Base-by-base conservation (phyloP, 2,329 filamentous ascomycete species). In the Colletotrichum sp. region DNA sequence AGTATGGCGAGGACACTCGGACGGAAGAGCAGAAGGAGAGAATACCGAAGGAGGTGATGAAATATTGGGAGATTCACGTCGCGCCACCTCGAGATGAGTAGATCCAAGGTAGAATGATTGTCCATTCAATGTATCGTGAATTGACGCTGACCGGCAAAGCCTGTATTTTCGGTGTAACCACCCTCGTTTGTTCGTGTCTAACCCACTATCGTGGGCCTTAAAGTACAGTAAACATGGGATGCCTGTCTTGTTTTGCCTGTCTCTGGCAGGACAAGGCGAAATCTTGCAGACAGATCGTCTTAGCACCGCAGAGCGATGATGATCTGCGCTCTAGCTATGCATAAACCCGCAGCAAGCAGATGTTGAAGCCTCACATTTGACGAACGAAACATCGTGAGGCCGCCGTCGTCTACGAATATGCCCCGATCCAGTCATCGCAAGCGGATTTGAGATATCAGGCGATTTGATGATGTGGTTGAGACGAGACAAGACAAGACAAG, bases 1-100 rank as follows among this genome's bases (percentile, higher is more conserved):
- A 83, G 44, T 86, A 87, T 72, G 84, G 69, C 6, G 52, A 81
- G 12, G 81, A 85, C 60, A 89, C 87, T 86, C 81, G 85, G 30
- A 87, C 81, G 39, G 72, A 82, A 3, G 81, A 82, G 52, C 81
- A 85, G 24, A 77, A 81, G 67, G 75, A 76, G 63, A 81, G 79
- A 13, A 85, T 84, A 21, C 81, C 84, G 3, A 77, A 81, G 28
- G 79, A 83, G 24, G 67, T 85, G 79, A 85, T 82, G 32, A 79
- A 81, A 66, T 79, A 84, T n/a, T 88, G 87, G 87, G 82, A 88
- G 78, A 81, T 88, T 13, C 87, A 88, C 68, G 85, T 87, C 7
- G 79, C 78, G 13, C 71, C 77, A 18, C 59, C 68, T 8, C 52
- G 49, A 12, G 44, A 72, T 26, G 64, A 64, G 16, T 63, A 49